Base-by-base conservation (phyloP, 2,329 filamentous ascomycete genomes). In the Fusarium humuli region DNA sequence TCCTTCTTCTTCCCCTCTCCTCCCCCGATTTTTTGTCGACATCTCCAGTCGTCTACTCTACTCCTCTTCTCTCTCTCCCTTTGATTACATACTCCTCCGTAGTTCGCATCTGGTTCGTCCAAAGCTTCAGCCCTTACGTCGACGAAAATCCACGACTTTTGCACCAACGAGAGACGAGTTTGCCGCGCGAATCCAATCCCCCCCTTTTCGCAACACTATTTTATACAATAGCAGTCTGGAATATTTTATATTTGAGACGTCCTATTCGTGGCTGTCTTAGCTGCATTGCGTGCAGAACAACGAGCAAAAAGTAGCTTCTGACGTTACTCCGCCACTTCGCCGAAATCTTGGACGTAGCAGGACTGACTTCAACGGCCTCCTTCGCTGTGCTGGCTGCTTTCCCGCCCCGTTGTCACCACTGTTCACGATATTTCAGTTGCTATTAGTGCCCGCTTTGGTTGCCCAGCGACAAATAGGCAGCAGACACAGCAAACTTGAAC, bases 341-440 rank as follows among this genome's bases (percentile, higher is more conserved):
- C 58, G 53, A 57, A 55, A 44, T 27, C 23, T 45, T 52, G 49
- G 16, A 52, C 23, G 14, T 40, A 20, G 27, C 49, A 37, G 32
- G 49, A 41, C 32, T 52, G 49, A 52, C 50, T 40, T 42, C 18
- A 34, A 65, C 57, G 68, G 70, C 73, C 71, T 70, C 61, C 70
- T 75, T 73, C 55, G 57, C 62, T 73, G 73, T 60, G 70, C 61
- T 65, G 71, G 73, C 61, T 50, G 53, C 62, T 49, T 67, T 69
- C 45, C 61, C 62, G 42, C 30, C 48, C 22, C 32, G 46, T 69
- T 57, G 61, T 63, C 70, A 70, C 61, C 47, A 25, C 25, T 34
- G 49, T 25, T 46, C n/a, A 41, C 46, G 55, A 40, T 45, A 25
- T 29, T 48, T 29, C 44, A 47, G 22, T 55, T 59, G 18, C 25